Percentiles rank a stretch among this genome's conserved stretches.
These are phyloP conservation scores for Kwoniella sp. DNA, from an alignment of 768 basidiomycete species.

Conservation along the genomic window DNA sequence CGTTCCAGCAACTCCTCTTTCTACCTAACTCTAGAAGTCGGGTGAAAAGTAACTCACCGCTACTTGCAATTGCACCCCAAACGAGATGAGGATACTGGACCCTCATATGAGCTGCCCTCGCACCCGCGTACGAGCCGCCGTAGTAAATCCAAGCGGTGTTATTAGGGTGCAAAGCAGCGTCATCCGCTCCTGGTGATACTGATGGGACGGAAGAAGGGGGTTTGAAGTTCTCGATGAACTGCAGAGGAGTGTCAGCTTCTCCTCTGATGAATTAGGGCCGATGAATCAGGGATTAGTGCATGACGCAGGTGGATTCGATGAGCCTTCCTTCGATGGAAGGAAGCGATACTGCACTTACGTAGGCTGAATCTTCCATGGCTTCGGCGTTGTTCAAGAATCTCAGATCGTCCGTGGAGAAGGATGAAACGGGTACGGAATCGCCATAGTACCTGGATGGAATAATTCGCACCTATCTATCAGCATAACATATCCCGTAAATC, in stretches of 20 bases:
- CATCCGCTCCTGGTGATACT: too few relatives aligned
- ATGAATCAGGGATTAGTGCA: too few relatives aligned
- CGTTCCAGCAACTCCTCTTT: too few relatives aligned
- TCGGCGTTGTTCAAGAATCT: constrained; percentile 89
- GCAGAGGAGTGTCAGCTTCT: constrained; percentile 4
- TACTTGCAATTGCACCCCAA: constrained; percentile 84
- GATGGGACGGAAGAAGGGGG: constrained; percentile 58
- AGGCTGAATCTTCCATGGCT: constrained; percentile 83
- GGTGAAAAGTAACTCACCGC: constrained; percentile 58
- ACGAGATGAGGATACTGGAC: constrained; percentile 84
- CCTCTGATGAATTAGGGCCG: too few relatives aligned
- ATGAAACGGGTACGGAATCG: constrained; percentile 70
- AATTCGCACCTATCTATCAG: too few relatives aligned
- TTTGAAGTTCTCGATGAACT: constrained; percentile 78
- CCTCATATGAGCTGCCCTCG: constrained; percentile 87
- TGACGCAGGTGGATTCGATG: background rate
- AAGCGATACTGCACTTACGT: constrained; percentile 45
- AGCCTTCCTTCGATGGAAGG: background rate
- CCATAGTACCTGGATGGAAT: constrained; percentile 67
- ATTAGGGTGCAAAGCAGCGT: constrained; percentile 67
- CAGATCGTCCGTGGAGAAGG: constrained; percentile 79
- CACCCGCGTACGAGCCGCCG: constrained; percentile 92
- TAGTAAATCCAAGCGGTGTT: constrained; percentile 63
- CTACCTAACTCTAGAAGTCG: too few relatives aligned
- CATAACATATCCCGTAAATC: too few relatives aligned